Evolutionary conservation across 2,329 filamentous ascomycete species (phyloP), one percentile per base, ranked within the genome.

Genomic region (Sporothrix sp.): DNA sequence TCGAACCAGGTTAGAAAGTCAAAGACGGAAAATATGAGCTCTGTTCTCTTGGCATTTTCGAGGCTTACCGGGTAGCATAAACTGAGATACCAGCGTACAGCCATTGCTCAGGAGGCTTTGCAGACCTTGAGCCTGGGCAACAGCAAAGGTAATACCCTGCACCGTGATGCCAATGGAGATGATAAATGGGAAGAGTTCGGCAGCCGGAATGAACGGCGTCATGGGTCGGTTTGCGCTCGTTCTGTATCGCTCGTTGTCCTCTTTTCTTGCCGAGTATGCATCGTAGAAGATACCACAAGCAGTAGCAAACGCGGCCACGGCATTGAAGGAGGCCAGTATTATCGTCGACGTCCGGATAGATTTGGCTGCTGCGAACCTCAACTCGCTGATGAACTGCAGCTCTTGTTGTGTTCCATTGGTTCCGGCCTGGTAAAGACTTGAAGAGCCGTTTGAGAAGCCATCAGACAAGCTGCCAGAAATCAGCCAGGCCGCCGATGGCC

Each of bases 341-440:
- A 82, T 74, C 38, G 76, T 78, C 21, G 78, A 81, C 16, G 75
- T 79, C 57, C 80, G 71, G 58, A 81, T 70, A 30, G 78, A 81
- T 59, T 73, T 79, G 55, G 72, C 72, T 14, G 72, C 69, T 27
- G 71, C 70, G 56, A 78, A 75, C 52, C 66, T 69, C 57, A 79
- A 68, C 56, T 76, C 62, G 58, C 75, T 74, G 57, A 75, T 70
- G 54, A 76, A 35, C 30, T 45, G 62, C 56, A 61, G 60, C 32
- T 60, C 58, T 36, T 60, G 59, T 35, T 68, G 63, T 35, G 69
- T 68, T 6, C 72, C 71, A 60, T 74, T 77, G 37, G 53, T 53
- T 3, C 56, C 55, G 20, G 57, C 36, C 53, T 61, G 59, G 48
- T 57, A 60, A n/a, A 58, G 8, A 18, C 52, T 52, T 20, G 45